A percentile compares a stretch with the other conserved stretches of the same genome.
Evolutionary conservation across 345 rosid genomes (phyloP).

Genomic region (Heritiera fomes): DNA sequence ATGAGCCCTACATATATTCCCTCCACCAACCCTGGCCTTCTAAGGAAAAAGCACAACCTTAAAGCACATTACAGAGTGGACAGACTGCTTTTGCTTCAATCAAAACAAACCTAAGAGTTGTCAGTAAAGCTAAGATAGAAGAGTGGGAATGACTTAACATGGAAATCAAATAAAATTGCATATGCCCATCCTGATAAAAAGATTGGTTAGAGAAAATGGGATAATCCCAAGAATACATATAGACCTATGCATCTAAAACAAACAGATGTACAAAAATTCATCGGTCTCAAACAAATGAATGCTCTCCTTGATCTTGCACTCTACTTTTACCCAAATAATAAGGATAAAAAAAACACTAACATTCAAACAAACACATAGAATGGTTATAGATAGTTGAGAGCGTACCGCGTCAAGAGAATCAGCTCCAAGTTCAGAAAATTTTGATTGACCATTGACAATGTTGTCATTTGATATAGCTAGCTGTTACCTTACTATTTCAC

Average conservation of each 20-base stretch:
- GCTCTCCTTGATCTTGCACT: not conserved
- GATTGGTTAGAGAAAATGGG: not conserved
- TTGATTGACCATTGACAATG: conserved; percentile 50
- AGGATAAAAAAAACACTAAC: not conserved
- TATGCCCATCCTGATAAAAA: too few relatives aligned
- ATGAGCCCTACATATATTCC: not conserved
- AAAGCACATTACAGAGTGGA: not conserved
- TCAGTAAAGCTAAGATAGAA: not conserved
- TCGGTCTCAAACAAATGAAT: not conserved
- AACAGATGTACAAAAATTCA: not conserved
- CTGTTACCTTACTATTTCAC: conserved; percentile 62
- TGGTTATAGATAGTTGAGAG: not conserved
- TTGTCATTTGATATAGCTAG: conserved; percentile 44
- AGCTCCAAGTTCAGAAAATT: conserved; percentile 64
- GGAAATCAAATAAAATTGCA: too few relatives aligned
- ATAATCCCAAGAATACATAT: not conserved
- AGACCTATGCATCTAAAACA: not conserved
- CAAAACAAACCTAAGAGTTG: not conserved
- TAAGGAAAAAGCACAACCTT: too few relatives aligned
- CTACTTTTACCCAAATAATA: not conserved
- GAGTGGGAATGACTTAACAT: too few relatives aligned
- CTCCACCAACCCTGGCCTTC: not conserved
- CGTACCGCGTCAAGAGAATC: conserved; percentile 79
- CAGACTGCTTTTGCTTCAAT: not conserved
- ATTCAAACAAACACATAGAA: not conserved